Base-by-base conservation (phyloP, 768 basidiomycete species). In the Amanita jacksonii region DNA sequence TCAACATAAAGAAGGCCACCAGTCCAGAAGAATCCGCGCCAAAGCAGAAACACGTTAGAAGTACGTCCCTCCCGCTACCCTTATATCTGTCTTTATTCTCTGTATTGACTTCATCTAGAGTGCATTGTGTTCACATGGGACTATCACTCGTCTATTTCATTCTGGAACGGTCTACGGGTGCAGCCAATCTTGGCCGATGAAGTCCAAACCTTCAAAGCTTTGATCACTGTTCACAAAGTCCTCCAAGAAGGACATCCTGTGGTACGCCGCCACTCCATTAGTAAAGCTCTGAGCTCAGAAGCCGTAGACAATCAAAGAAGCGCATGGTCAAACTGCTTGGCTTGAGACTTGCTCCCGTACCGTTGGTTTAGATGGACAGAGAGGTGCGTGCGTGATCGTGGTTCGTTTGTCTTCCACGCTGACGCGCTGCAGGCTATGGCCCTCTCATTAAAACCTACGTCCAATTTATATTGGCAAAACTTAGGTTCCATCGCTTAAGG, bases 71-170 rank as follows among this genome's bases (percentile, higher is more conserved):
- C 34, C 46, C 30, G 36, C 38, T 20, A 20, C 30, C 27, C 32
- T 38, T 32, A 27, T 33, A 6, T 28, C 27, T 6, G 27, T 43
- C 32, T 40, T 45, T 42, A 48, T 49, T 42, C n/a, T n/a, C n/a
- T n/a, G n/a, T n/a, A 40, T 47, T 50, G 40, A 52, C 46, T 24
- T 33, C 42, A 41, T 49, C 8, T 61, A 98, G 94, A 97, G 69
- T 90, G 87, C 56, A 97, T 99, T 60, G 89, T 98, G 19, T 99
- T 92, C 63, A 98, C 96, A 5, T 97, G 93, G 93, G 96, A 99
- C 62, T 98, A 98, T 57, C 93, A 97, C 56, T 87, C 92, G 15
- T 97, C 93, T 27, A 81, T 89, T 54, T 93, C 93, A 5, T 97
- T 98, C 61, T 99, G 96, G 96, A 91, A 89, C 54, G 91, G 90